These are phyloP conservation scores for Aspergillus latus DNA, from an alignment of 2,329 filamentous ascomycete species.

Conservation along the genomic window DNA sequence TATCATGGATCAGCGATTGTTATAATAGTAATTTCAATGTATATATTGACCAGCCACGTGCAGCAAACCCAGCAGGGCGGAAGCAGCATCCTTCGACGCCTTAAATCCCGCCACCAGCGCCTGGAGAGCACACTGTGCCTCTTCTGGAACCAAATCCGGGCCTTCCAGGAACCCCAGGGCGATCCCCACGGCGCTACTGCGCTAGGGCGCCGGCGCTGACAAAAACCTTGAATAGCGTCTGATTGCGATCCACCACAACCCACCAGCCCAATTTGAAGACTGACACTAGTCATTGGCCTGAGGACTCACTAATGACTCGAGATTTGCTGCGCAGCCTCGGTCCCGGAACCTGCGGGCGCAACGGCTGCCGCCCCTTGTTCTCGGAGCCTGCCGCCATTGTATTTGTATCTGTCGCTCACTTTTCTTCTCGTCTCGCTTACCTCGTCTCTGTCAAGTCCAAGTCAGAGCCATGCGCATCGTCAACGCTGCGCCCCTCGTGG, in stretches of 20 bases:
- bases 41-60: neutral
- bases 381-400: neutral
- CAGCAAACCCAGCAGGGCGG: neutral
- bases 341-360: neutral
- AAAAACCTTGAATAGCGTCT: conserved; percentile 3
- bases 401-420: conserved; percentile 4
- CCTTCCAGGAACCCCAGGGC: neutral
- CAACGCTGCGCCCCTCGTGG: conserved; percentile 18
- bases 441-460: neutral
- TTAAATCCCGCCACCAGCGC: neutral
- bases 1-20: neutral
- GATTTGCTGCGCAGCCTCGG: neutral
- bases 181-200: neutral
- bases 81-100: neutral
- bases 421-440: conserved; percentile 7
- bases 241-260: conserved; percentile 1
- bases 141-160: neutral
- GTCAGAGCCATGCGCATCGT: conserved; percentile 21
- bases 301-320: neutral
- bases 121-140: neutral
- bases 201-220: neutral
- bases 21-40: neutral
- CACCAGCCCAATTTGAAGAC: neutral
- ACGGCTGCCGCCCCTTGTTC: neutral
- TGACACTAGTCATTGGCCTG: neutral